phyloP scores from a whole-genome alignment of 148 eudicot species.

The Fallopia convolvulus region DNA sequence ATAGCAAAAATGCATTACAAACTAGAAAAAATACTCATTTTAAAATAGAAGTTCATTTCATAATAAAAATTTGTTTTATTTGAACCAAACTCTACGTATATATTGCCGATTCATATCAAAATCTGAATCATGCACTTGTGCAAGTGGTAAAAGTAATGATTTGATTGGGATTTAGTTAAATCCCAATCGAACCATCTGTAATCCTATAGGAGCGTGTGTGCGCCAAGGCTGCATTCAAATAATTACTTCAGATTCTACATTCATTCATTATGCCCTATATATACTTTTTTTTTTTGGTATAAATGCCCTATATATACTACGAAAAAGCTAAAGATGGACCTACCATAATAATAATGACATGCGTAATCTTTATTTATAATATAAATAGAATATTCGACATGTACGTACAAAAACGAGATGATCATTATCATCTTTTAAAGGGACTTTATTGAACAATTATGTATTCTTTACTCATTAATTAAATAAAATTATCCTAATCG shows the following conservation, averaged over 20 bases:
- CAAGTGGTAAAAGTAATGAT: no score
- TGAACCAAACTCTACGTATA: no score
- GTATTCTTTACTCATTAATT: not conserved
- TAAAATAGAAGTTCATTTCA: no score
- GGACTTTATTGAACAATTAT: not conserved
- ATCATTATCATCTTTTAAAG: not conserved
- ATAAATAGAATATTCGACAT: not conserved
- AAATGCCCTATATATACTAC: not conserved
- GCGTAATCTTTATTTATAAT: not conserved
- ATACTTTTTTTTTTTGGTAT: no score
- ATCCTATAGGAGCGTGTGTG: not conserved
- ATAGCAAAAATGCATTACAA: no score
- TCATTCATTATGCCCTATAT: not conserved
- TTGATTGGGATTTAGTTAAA: not conserved
- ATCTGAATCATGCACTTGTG: no score
- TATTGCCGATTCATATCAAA: no score
- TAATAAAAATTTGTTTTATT: no score
- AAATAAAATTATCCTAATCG: not conserved
- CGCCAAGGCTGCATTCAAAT: not conserved
- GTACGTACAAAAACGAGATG: not conserved
- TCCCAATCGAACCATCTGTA: no score
- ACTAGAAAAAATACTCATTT: no score
- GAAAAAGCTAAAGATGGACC: not conserved
- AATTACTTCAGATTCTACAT: not conserved
- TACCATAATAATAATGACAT: not conserved